Evolutionary conservation across 1,284 basidiomycete genomes (phyloP).

Genomic region (Cryptococcus maquisensis): DNA sequence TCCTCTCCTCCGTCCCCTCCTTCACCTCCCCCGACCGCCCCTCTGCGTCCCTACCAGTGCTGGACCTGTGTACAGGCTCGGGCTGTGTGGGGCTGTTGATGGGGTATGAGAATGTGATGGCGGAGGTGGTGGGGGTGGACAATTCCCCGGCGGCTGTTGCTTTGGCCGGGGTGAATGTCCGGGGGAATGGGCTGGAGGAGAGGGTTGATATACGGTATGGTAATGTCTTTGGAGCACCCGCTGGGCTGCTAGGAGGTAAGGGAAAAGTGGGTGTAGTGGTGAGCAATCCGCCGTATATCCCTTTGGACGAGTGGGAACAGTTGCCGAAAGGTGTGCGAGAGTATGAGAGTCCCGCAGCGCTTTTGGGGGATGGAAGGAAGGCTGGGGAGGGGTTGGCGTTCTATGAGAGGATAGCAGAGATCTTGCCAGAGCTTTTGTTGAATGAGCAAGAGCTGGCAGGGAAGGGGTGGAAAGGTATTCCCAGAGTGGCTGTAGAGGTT

Average conservation of each 20-base stretch:
- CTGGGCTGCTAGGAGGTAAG: constrained; percentile 2
- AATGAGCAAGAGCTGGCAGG: constrained; percentile 48
- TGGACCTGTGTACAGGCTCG: constrained; percentile 86
- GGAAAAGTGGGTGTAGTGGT: constrained; percentile 67
- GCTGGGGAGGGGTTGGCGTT: constrained; percentile 62
- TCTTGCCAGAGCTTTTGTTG: constrained; percentile 55
- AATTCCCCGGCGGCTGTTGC: constrained; percentile 63
- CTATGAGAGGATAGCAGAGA: constrained; percentile 65
- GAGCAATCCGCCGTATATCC: constrained; percentile 91
- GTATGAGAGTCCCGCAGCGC: constrained; percentile 73
- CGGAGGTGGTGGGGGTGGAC: constrained; percentile 58
- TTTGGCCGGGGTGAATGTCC: constrained; percentile 68
- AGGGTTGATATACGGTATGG: constrained; percentile 15
- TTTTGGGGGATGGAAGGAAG: constrained; percentile 61
- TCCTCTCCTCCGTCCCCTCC: constrained; percentile 11
- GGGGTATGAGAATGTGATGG: constrained; percentile 51
- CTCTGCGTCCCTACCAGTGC: constrained; percentile 44
- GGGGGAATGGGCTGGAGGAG: constrained; percentile 9
- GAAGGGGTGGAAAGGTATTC: constrained; percentile 17
- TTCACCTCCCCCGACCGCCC: constrained; percentile 9
- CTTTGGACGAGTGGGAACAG: constrained; percentile 59
- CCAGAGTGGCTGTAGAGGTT: constrained; percentile 68
- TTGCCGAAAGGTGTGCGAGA: constrained; percentile 65
- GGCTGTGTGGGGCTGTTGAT: constrained; percentile 83
- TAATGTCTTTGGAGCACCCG: constrained; percentile 8